A percentile compares a stretch with the other conserved stretches of the same genome.
phyloP scores from a whole-genome alignment of 257 asterid species.

The Echium plantagineum region DNA sequence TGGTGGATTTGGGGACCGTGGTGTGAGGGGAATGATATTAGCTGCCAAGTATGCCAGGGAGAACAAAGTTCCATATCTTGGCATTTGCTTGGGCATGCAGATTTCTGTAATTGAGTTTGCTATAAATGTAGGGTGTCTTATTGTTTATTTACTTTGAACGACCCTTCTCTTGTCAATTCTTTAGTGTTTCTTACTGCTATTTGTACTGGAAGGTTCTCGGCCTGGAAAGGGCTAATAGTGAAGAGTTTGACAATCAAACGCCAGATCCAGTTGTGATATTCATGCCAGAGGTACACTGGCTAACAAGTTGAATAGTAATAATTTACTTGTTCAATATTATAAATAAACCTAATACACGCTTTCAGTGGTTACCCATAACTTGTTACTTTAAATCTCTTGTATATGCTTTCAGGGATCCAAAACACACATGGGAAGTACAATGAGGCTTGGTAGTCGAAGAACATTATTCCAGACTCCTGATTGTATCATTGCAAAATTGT shows the following conservation, averaged over 20 bases:
- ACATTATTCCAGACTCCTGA: conserved; percentile 30
- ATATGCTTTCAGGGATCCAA: conserved; percentile 28
- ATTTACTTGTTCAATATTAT: too few species aligned
- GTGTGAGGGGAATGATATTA: conserved; percentile 36
- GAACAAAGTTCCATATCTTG: conserved; percentile 28
- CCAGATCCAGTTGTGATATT: conserved; percentile 35
- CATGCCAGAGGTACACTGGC: conserved; percentile 35
- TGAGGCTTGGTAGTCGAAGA: conserved; percentile 43
- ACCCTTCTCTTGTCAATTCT: neutral
- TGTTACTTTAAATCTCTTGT: neutral
- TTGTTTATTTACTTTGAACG: neutral
- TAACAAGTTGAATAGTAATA: neutral
- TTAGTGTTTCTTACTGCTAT: neutral
- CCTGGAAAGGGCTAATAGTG: conserved; percentile 27
- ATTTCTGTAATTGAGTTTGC: conserved; percentile 33
- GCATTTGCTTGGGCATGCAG: conserved; percentile 42
- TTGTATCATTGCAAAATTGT: conserved; percentile 31
- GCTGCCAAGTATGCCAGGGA: conserved; percentile 40
- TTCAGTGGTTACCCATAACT: neutral
- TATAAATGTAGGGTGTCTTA: neutral
- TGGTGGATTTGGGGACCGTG: conserved; percentile 42
- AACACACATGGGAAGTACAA: conserved; percentile 44
- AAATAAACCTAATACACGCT: neutral
- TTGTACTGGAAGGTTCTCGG: conserved; percentile 18
- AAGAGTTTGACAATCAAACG: conserved; percentile 30